Evolutionary conservation across 2,329 filamentous ascomycete genomes (phyloP), one percentile per base, ranked within the genome.

Genomic region (Fusarium euwallaceae): DNA sequence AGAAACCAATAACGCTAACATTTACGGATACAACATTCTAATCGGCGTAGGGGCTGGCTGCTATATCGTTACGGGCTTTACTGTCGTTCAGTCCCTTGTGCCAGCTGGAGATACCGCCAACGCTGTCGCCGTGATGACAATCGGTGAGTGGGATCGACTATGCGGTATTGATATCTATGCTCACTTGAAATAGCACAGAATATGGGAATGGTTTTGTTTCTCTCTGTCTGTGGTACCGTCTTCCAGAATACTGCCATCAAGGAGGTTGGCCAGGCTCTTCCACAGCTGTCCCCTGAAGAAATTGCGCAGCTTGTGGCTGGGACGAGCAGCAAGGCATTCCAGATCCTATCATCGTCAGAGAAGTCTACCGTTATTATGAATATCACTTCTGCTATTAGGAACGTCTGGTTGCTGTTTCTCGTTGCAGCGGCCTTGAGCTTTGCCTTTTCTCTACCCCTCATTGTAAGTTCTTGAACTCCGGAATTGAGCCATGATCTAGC

Each of bases 11-110:
- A 64, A 70, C 20, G 48, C 64, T 6, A 67, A 72, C 4, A 79
- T 83, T 2, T 84, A 83, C 60, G 83, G 82, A 4, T 83, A 80
- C 68, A 78, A 72, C 4, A 76, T 86, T 14, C 69, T 88, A 4
- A 67, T 87, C 1, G 86, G 83, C 2, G 71, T 84, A 9, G 86
- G 86, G 0, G 78, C 78, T 2, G 86, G 86, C 14, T 73, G 75
- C 4, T 82, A 76, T 48, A 75, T 82, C 4, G 80, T 83, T 55
- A 78, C 81, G 1, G 75, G 77, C 4, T 85, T 83, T 70, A 73
- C 82, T 1, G 79, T 85, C 11, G 80, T 78, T 0, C 80, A 82
- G 45, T 76, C 79, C 0, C 80, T 81, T 7, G 81, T 84, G 2
- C 37, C 70, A 2, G 73, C 79, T 4, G 41, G 74, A 3, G 76